Conservation (phyloP, 495 filamentous ascomycete species). For the Cercophora newfieldiana region DNA sequence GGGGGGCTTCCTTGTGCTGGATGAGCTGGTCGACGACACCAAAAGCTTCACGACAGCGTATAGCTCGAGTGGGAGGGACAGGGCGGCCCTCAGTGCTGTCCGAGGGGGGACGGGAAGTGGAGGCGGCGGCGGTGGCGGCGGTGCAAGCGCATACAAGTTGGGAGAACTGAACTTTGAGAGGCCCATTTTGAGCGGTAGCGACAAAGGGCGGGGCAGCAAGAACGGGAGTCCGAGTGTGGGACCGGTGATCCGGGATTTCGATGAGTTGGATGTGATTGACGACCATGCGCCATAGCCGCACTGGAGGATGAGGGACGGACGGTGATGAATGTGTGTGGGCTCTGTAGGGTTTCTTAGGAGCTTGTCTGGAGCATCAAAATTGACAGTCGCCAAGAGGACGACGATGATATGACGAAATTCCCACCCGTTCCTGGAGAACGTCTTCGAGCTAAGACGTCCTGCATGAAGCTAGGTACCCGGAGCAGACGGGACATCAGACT, state of each 20-base stretch:
- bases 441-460: neutral
- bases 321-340: neutral
- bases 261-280: slow-evolving; percentile 42
- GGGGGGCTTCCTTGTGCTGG: slow-evolving; percentile 30
- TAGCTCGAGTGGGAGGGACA: slow-evolving; percentile 23
- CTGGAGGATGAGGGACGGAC: neutral
- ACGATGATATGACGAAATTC: neutral
- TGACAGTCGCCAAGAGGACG: neutral
- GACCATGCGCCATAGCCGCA: slow-evolving; percentile 21
- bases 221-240: slow-evolving; percentile 31
- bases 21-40: slow-evolving; percentile 26
- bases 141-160: neutral
- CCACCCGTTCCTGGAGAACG: neutral
- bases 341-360: neutral
- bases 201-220: slow-evolving; percentile 20
- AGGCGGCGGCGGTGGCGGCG: slow-evolving; percentile 17
- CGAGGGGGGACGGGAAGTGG: slow-evolving; percentile 6
- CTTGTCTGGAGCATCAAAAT: neutral
- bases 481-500: neutral
- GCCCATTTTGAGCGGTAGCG: slow-evolving; percentile 18
- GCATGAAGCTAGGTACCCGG: neutral
- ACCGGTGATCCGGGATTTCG: slow-evolving; percentile 47
- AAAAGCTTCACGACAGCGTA: slow-evolving; percentile 31
- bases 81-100: slow-evolving; percentile 21
- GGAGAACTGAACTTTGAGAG: slow-evolving; percentile 12